Evolutionary conservation across 2,329 filamentous ascomycete genomes (phyloP), one percentile per base, ranked within the genome.

Genomic region (Metarhizium humberi): DNA sequence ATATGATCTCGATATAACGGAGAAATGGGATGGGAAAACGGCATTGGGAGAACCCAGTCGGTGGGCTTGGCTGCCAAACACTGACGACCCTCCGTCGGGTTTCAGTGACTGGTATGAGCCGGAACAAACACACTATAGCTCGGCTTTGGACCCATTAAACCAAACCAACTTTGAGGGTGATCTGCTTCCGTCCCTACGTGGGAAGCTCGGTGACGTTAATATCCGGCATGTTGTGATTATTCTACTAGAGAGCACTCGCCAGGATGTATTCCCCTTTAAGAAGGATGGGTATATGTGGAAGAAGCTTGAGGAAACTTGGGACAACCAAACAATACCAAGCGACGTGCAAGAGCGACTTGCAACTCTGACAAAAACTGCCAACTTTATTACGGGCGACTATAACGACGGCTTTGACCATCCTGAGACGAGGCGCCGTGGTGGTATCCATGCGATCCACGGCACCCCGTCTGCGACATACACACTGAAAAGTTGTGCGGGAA

Each of bases 211-310:
- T 10, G 63, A 65, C 2, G 62, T 73, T 10, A 66, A 69, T 7
- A 70, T 76, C 53, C 72, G 73, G 54, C 73, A 76, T 55, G 64
- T 76, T 3, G 60, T 76, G 8, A 57, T 75, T 38, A 55, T 76
- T 2, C 67, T 73, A 43, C 63, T 76, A 1, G 74, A 76, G 56
- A 75, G 73, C 51, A 75, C 72, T 0, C 68, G 73, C 30, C 70
- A 70, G 4, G 73, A 76, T 53, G 68, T 76, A 2, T 76, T 75
- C 32, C 32, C 74, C 74, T 60, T 76, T 42, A 73, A 74, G 38
- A 71, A 71, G 56, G 62, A 67, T 2, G 70, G 69, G 10, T 57
- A 69, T 51, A 71, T 75, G 29, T 71, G 66, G 58, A 62, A 72
- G 6, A 66, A 68, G 3, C 63, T 71, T 2, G 57, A 62, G 4